phyloP scores from a whole-genome alignment of 805 yeast genomes.

The Barnettozyma botsteinii region DNA sequence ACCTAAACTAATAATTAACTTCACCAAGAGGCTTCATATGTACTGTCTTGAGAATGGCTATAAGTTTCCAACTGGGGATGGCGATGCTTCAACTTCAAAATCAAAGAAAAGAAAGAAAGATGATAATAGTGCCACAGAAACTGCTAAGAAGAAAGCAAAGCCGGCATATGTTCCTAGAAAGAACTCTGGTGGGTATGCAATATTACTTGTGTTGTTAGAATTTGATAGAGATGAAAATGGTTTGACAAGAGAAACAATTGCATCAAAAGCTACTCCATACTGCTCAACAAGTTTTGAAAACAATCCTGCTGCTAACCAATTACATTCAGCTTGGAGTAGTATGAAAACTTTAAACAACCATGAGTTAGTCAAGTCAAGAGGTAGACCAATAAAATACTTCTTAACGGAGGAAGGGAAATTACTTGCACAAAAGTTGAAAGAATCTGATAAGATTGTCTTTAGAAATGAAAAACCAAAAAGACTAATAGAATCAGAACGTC shows the following conservation, averaged over 20 bases:
- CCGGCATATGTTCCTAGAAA: slow-evolving; percentile 61
- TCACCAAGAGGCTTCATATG: slow-evolving; percentile 40
- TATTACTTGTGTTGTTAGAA: slow-evolving; percentile 52
- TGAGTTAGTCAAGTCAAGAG: slow-evolving; percentile 49
- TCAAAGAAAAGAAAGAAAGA: slow-evolving; percentile 8
- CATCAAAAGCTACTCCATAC: slow-evolving; percentile 45
- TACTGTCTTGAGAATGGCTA: slow-evolving; percentile 55
- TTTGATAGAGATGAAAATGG: slow-evolving; percentile 48
- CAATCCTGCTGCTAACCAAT: slow-evolving; percentile 56
- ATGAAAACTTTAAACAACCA: slow-evolving; percentile 56
- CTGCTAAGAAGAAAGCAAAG: slow-evolving; percentile 20
- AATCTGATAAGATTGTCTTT: slow-evolving; percentile 36
- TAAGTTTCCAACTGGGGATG: slow-evolving; percentile 34
- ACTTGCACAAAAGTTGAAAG: slow-evolving; percentile 52
- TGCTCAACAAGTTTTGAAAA: slow-evolving; percentile 53
- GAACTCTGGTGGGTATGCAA: slow-evolving; percentile 82
- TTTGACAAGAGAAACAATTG: slow-evolving; percentile 54
- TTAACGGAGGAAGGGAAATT: slow-evolving; percentile 66
- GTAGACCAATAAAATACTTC: slow-evolving; percentile 54
- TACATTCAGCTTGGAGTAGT: slow-evolving; percentile 72
- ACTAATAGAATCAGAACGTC: slow-evolving; percentile 8
- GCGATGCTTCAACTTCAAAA: slow-evolving; percentile 1
- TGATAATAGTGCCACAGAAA: slow-evolving; percentile 6
- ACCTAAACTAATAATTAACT: slow-evolving; percentile 49
- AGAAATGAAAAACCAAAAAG: slow-evolving; percentile 21